phyloP scores from a whole-genome alignment of 2,329 filamentous ascomycete genomes.

The Aspergillus quadricinctus region DNA sequence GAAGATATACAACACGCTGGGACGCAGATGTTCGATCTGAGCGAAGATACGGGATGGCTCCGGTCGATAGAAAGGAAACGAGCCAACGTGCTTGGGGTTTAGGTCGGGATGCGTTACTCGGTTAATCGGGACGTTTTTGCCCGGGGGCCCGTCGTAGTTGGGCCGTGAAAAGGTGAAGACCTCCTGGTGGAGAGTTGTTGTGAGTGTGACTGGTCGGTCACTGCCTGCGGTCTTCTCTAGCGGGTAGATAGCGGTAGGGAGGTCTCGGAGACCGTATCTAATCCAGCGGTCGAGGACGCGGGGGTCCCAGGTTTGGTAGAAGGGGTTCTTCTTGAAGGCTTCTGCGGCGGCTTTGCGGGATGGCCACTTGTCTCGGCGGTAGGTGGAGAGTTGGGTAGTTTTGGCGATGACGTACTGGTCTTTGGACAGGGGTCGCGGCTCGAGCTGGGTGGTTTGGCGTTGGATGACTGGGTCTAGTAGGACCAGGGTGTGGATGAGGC shows the following conservation, averaged over 20 bases:
- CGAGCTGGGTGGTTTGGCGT: constrained; percentile 39
- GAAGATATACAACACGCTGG: constrained; percentile 44
- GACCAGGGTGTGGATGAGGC: constrained; percentile 69
- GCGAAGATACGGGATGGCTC: constrained; percentile 37
- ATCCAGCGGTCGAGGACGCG: constrained; percentile 74
- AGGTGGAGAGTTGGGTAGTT: constrained; percentile 56
- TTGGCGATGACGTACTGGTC: constrained; percentile 27
- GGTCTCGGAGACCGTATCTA: constrained; percentile 67
- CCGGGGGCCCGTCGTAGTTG: constrained; percentile 57
- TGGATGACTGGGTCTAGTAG: constrained; percentile 82
- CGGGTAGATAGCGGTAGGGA: constrained; percentile 55
- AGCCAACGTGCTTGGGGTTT: constrained; percentile 24
- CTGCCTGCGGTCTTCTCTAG: constrained; percentile 16
- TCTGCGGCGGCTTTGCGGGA: constrained; percentile 64
- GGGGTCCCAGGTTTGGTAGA: constrained; percentile 79
- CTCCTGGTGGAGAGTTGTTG: constrained; percentile 84
- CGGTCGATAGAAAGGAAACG: constrained; percentile 42
- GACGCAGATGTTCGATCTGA: constrained; percentile 41
- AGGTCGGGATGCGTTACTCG: constrained; percentile 45
- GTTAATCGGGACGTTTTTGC: constrained; percentile 33
- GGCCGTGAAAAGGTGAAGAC: constrained; percentile 53
- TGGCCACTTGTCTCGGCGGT: constrained; percentile 77
- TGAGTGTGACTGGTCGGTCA: constrained; percentile 57
- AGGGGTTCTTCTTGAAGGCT: constrained; percentile 63
- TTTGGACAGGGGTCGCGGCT: constrained; percentile 18